Conservation (phyloP, 2,329 filamentous ascomycete species). For the Aureobasidium pullulans region DNA sequence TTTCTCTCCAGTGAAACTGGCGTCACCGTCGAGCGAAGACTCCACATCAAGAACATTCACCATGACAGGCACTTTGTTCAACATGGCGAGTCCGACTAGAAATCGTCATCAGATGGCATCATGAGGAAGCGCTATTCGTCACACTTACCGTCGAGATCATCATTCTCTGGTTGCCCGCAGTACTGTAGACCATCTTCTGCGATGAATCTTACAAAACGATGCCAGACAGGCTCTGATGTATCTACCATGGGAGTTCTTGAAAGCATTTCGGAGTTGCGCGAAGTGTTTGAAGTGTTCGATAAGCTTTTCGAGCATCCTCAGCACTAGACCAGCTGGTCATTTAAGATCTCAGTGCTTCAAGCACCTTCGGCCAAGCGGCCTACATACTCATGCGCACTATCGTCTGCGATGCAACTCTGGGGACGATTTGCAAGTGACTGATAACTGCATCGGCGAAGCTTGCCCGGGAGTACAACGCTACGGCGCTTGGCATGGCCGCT, state of each 20-base stretch:
- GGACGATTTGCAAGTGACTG: no score
- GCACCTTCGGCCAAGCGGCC: no score
- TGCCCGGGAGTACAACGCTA: slow-evolving; percentile 51
- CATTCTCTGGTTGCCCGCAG: not conserved
- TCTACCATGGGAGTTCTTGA: not conserved
- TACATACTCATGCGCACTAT: no score
- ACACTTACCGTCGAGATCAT: not conserved
- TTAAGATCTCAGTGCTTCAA: no score
- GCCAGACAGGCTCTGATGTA: not conserved
- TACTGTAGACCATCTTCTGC: not conserved
- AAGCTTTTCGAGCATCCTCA: no score
- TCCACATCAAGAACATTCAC: not conserved
- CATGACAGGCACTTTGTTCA: not conserved
- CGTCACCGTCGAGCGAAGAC: not conserved
- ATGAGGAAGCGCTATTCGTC: no score
- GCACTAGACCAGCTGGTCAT: no score
- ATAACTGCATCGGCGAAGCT: no score
- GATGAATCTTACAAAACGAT: not conserved
- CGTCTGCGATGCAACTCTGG: no score
- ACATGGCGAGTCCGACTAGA: not conserved
- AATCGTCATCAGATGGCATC: not conserved
- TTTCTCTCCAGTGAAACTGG: not conserved
- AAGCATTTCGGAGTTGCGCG: not conserved
- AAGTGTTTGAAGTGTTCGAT: not conserved
- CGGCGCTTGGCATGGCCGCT: not conserved